Evolutionary conservation across 2,329 filamentous ascomycete species (phyloP), one percentile per base, ranked within the genome.

Genomic region (Nigrograna mackinnonii): DNA sequence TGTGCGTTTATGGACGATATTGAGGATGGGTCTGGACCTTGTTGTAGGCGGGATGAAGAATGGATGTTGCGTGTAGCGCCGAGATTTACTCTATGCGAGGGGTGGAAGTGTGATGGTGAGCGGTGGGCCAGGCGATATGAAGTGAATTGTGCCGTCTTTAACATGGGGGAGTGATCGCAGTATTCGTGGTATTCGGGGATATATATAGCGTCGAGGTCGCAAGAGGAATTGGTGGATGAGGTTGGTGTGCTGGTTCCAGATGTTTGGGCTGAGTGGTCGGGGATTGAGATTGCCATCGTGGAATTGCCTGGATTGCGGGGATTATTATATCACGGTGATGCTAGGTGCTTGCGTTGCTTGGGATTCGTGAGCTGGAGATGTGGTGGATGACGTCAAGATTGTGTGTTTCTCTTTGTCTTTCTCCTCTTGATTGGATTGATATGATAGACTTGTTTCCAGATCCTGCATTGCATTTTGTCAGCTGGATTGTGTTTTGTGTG

Each of bases 61-160:
- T 33, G 31, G 11, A 41, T 11, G 4, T 28, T 22, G n/a, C 14
- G 6, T 6, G 22, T 37, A 16, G 14, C 6, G 12, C 12, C 12
- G 21, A 26, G 18, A 17, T 37, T 37, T 19, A 37, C n/a, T 11
- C 22, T 14, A n/a, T 9, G 13, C 7, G 40, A 12, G 38, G 40
- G 38, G 18, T 32, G 33, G 35, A 35, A 48, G 35, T 44, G 24
- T 13, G 20, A 20, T 2, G 46, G 42, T 7, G 53, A 19, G 31
- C 35, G 44, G n/a, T 43, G 46, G 22, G 47, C 32, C 3, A 35
- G 35, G 40, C 54, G 54, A 34, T 54, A 57, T 7, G 35, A 38
- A 11, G 46, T 54, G 48, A 49, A 55, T 21, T 49, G 39, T 20
- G 48, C 50, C 11, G 55, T 54, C 28, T 57, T 58, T 31, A 64